Evolutionary conservation across 352 stramenopile genomes (phyloP), one percentile per base, ranked within the genome.

Genomic region (Aphanomyces invadans): DNA sequence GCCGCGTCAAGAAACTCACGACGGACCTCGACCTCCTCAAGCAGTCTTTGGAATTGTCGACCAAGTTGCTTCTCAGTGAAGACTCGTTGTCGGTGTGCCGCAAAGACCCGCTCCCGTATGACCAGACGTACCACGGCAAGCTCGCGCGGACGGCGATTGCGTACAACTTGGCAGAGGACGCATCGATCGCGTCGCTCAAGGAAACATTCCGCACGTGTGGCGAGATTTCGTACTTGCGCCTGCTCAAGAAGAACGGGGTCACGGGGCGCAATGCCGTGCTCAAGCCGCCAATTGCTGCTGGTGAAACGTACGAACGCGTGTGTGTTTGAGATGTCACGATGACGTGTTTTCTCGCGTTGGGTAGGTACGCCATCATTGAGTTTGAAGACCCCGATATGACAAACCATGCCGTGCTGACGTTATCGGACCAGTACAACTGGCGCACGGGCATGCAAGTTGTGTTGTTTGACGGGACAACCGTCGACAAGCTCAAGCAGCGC

Each of bases 181-280:
- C 85, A 10, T 92, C 83, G n/a, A 83, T 94, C 0, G 85, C 85
- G 31, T 89, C 81, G 26, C 70, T 94, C 59, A 84, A 84, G 54
- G 85, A 94, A 65, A 91, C 76, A n/a, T 94, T 94, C 66, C 76
- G 86, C 53, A 79, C 77, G 53, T 94, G 85, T 38, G 85, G 85
- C 59, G 80, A 90, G 68, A 92, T 94, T 70, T 82, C 83, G 36
- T 94, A 94, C 68, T 72, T 94, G 52, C 85, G 85, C 26, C 72
- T 94, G 28, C 76, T 94, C n/a, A 94, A 94, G 77, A 89, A 94
- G 74, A 92, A 94, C 72, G 87, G 81, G 61, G 88, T 81, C 0
- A 94, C 83, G 10, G 85, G 85, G 7, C 80, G 85, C n/a, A 94
- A 94, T 60, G 85, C 85, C 17, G 85, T 94, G 68, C 70, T 94